Evolutionary conservation across 768 basidiomycete genomes (phyloP).

Genomic region (Tulasnella sp.): DNA sequence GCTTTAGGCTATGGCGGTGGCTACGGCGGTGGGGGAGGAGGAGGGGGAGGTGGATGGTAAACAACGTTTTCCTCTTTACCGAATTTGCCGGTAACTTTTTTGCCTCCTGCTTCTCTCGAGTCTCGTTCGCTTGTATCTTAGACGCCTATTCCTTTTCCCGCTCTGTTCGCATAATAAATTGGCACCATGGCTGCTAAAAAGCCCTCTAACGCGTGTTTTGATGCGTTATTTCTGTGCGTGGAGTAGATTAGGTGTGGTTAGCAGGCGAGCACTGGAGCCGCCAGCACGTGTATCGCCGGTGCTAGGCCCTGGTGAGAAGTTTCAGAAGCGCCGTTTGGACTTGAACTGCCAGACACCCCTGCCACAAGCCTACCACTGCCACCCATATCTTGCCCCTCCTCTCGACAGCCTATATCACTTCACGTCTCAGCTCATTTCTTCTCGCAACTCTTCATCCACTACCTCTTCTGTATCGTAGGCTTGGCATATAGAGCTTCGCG

Average conservation of each 20-base stretch:
- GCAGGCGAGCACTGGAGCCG: slow-evolving; percentile 16
- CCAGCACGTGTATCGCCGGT: background rate
- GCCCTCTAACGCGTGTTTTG: background rate
- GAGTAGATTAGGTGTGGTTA: background rate
- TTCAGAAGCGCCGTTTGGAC: background rate
- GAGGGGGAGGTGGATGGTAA: background rate
- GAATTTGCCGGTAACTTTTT: background rate
- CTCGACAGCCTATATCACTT: background rate
- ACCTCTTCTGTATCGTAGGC: background rate
- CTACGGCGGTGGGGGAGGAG: slow-evolving; percentile 12
- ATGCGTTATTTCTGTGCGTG: slow-evolving; percentile 1
- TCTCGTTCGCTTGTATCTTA: background rate
- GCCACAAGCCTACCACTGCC: slow-evolving; percentile 12
- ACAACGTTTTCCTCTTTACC: background rate
- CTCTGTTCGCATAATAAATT: background rate
- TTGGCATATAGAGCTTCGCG: background rate
- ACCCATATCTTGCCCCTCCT: slow-evolving; percentile 14
- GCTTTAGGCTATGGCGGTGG: slow-evolving; percentile 28
- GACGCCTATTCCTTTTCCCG: background rate
- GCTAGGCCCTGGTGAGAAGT: slow-evolving; percentile 4
- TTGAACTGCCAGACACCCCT: slow-evolving; percentile 3
- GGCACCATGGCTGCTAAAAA: background rate
- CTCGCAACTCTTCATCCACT: background rate
- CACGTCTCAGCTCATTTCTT: background rate
- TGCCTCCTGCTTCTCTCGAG: background rate